Evolutionary conservation across 1,284 basidiomycete genomes (phyloP), one percentile per base, ranked within the genome.

Genomic region (Tilletia indica): DNA sequence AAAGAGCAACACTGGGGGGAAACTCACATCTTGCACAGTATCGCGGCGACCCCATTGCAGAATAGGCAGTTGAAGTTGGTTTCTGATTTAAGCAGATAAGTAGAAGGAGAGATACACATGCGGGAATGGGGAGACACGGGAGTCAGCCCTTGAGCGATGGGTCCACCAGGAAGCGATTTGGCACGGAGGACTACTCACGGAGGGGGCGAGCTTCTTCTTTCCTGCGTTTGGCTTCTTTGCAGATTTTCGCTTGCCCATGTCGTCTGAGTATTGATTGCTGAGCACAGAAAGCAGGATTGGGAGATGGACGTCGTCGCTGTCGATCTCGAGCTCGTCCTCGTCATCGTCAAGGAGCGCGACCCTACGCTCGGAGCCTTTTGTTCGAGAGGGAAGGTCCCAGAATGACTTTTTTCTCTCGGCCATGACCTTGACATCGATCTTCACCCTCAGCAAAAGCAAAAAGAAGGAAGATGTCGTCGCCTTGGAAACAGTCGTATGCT

Each of bases 31-130:
- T 92, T 89, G 70, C 94, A 92, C 12, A 90, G 91, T 70, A 94
- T 92, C 25, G 93, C 91, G 81, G 91, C 92, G 82, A 94, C 91
- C 83, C 94, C 93, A 85, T 94, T 90, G 85, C 93, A 94, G 85
- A 93, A 94, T n/a, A 94, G 86, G 84, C 85, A 86, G 21, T 83
- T 83, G 77, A 86, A 86, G 11, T 82, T 79, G 71, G 85, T 85
- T 71, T 85, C 85, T 77, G 79, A 64, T 45, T 45, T 3, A n/a
- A 31, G 25, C 25, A 31, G 25, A 31, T 31, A 31, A 31, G 25
- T 31, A 31, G 25, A 31, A 31, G 25, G 25, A 31, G 25, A 31
- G 25, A 31, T 31, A 54, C 21, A 25, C n/a, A n/a, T n/a, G n/a
- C n/a, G n/a, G n/a, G n/a, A n/a, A n/a, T n/a, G 16, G 34, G 36